phyloP scores from a whole-genome alignment of 108 stramenopile genomes.

The Schizochytrium sp. region DNA sequence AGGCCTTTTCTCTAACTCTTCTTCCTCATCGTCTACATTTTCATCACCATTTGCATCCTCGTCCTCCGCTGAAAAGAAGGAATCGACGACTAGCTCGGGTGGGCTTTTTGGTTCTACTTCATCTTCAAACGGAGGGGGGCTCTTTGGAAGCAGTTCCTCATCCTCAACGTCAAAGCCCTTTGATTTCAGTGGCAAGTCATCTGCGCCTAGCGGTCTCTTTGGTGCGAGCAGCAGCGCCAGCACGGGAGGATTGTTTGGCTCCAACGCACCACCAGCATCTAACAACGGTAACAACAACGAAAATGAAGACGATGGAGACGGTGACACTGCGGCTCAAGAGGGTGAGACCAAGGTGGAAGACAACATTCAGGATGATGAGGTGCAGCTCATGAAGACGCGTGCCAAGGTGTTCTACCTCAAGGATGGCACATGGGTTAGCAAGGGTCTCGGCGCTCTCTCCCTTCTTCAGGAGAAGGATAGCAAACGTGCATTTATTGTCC shows the following conservation, averaged over 20 bases:
- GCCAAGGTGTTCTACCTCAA: constrained; percentile 57
- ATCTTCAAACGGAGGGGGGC: neutral
- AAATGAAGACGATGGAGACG: neutral
- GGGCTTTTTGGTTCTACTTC: constrained; percentile 35
- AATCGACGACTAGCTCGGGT: too few relatives aligned
- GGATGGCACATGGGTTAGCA: neutral
- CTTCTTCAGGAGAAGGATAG: constrained; percentile 37
- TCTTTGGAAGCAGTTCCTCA: constrained; percentile 29
- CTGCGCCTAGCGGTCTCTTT: neutral
- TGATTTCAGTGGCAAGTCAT: constrained; percentile 13
- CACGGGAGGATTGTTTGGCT: neutral
- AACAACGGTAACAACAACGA: neutral
- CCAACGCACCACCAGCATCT: neutral
- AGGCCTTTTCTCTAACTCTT: neutral
- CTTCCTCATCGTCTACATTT: constrained; percentile 11
- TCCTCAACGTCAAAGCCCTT: neutral
- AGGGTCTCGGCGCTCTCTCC: constrained; percentile 21
- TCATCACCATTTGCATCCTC: neutral
- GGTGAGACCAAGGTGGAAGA: constrained; percentile 23
- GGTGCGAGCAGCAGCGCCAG: constrained; percentile 2
- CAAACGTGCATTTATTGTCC: neutral
- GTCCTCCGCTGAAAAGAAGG: too few relatives aligned
- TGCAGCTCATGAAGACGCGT: neutral
- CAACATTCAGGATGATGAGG: constrained; percentile 24
- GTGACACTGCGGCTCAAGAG: neutral